Evolutionary conservation across 441 rosid species (phyloP), one percentile per base, ranked within the genome.

Genomic region (Breynia disticha): DNA sequence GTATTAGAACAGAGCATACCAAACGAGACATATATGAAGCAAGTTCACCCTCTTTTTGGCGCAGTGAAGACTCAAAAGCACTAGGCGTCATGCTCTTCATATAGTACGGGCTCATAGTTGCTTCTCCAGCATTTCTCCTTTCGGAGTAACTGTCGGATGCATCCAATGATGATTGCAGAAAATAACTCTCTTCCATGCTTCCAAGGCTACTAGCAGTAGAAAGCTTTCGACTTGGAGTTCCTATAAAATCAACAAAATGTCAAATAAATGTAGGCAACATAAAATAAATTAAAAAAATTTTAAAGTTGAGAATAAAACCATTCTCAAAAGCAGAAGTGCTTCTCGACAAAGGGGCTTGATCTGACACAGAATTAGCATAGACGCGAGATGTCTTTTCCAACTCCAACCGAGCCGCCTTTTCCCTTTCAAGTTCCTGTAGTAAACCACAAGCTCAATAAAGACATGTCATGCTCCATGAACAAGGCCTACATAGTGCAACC

Each of bases 21-120:
- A 93, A 80, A 59, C 95, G 99, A 59, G 99, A 86, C 84, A 84
- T 81, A 67, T 89, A 93, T 13, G 97, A 89, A 19, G 95, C 89
- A 72, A 93, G 88, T 75, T 93, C 99, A 19, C 99, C 97, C 79
- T 93, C 97, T 80, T 93, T 93, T 75, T 89, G 97, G 53, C 89
- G 90, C 75, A 89, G 96, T 46, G 95, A 75, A 48, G 93, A 75
- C 70, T 93, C 97, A 75, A 84, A 89, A 68, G 96, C 78, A 74
- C 86, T 80, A 28, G 93, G 86, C 55, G 90, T 93, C 77, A 89
- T 80, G 79, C 90, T 86, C 81, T 81, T 93, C 88, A 86, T 76
- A 72, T 74, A 81, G 78, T 78, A 84, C 12, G 96, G 82, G 75
- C 80, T 87, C 74, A 83, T 54, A 24, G 77, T 73, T 59, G 79